Evolutionary conservation across 2,329 filamentous ascomycete species (phyloP).

Genomic region (Tympanopsis confertula): DNA sequence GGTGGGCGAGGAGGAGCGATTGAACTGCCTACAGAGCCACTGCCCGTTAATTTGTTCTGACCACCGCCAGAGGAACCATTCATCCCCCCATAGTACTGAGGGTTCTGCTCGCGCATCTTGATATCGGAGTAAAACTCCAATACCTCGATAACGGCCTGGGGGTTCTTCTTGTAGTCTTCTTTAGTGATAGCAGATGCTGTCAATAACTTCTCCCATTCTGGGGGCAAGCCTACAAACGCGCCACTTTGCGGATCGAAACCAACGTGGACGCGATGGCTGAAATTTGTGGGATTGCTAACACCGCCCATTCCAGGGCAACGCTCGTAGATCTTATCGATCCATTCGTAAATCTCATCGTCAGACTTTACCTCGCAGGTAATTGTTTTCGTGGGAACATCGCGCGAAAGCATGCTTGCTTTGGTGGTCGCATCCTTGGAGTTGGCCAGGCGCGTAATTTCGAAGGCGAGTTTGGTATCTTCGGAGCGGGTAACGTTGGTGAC

Average conservation of each 20-base stretch:
- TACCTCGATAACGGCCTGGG: slow-evolving; percentile 72
- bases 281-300: slow-evolving; percentile 96
- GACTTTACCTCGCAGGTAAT: slow-evolving; percentile 88
- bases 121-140: slow-evolving; percentile 79
- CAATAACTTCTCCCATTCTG: slow-evolving; percentile 93
- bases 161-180: slow-evolving; percentile 96
- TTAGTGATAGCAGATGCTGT: slow-evolving; percentile 96
- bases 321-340: slow-evolving; percentile 97
- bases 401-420: slow-evolving; percentile 41
- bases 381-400: slow-evolving; percentile 67
- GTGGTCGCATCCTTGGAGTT: slow-evolving; percentile 60
- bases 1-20: background rate
- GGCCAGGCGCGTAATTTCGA: slow-evolving; percentile 76
- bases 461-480: slow-evolving; percentile 81
- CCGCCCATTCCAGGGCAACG: slow-evolving; percentile 95
- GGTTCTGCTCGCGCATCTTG: slow-evolving; percentile 20
- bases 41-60: background rate
- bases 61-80: background rate
- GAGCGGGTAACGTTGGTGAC: slow-evolving; percentile 84
- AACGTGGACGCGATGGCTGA: slow-evolving; percentile 91
- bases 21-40: background rate
- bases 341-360: slow-evolving; percentile 94
- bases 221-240: slow-evolving; percentile 84
- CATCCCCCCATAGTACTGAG: background rate
- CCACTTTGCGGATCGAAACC: slow-evolving; percentile 93